Evolutionary conservation across 192 early-diverging fungal genomes (phyloP), one percentile per base, ranked within the genome.

Genomic region (Funneliformis mosseae): DNA sequence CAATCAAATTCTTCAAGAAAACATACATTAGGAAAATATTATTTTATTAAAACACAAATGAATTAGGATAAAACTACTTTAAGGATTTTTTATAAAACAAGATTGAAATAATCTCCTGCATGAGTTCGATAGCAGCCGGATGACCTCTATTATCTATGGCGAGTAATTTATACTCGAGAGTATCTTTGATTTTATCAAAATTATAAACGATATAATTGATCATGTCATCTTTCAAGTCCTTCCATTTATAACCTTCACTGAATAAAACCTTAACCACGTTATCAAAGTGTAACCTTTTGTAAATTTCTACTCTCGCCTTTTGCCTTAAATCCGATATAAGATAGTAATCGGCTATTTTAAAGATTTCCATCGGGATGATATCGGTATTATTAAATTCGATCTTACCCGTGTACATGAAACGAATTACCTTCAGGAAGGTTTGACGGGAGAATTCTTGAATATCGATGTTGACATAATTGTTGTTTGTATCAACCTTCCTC

Each of bases 181-280:
- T 60, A 25, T 76, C 38, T 59, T 59, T 48, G 9, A 76, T 39
- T 33, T 38, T 61, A 45, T 38, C 27, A 61, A 76, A 76, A 59
- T 76, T 23, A 25, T 21, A 25, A 48, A 76, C 50, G 12, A 76
- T 23, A 76, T 76, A 76, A 7, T 61, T 27, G 6, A 76, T 11
- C 25, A 76, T 45, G 5, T 76, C 74, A 27, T 76, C 46, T 59
- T 76, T 76, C 12, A 76, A 76, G 28, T 76, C 74, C 11, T 59
- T 27, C 74, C 74, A 76, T 59, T 76, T 50, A 25, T 27, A 50
- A 8, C 43, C 74, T 8, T 18, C 25, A 45, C 43, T 48, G 60
- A 59, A 76, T 23, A 76, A 59, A 33, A 76, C 48, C 23, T 60
- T 45, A 27, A 48, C 74, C 7, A 27, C 46, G 28, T 76, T 76